Evolutionary conservation across 2,329 filamentous ascomycete genomes (phyloP), one percentile per base, ranked within the genome.

Genomic region (Aureobasidium sp.): DNA sequence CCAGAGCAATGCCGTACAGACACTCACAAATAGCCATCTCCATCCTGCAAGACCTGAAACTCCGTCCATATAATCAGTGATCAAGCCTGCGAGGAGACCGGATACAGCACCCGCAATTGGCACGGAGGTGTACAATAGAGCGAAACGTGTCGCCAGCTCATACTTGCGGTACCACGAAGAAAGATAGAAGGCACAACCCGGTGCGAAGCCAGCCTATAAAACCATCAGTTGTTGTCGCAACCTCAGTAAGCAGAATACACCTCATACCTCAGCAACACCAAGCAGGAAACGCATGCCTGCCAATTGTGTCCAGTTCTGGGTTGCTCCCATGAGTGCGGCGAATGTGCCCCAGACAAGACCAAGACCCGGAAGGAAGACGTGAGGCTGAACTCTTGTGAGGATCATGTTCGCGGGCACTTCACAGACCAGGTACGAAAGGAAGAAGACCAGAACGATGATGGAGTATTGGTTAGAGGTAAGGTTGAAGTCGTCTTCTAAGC

Each of bases 361-460:
- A 51, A 79, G 76, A n/a, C 69, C 64, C 0, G 76, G 74, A 11
- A 79, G 69, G 70, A 77, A 78, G 56, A 72, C 69, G 8, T 72
- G 67, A 20, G 77, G 76, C 1, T 92, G 91, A 59, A 94, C 72
- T 72, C 88, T 88, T 42, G 91, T 89, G 50, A 91, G 84, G 40
- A 93, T 77, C 48, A 93, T 80, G 0, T 91, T 93, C 3, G 91
- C 91, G 0, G 90, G 90, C 0, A 91, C 88, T 73, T 94, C 91
- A 68, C 93, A 91, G 59, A 92, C 61, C 67, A 91, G 86, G 75
- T 94, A 94, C 31, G 90, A 87, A 70, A 92, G 84, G 82, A 93
- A 94, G 81, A 94, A 94, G 72, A 93, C 83, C 42, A 93, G 81
- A 4, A 91, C 91, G 65, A 91, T 85, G 27, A 74, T 74, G 9